These are phyloP conservation scores for Jaapia argillacea DNA, from an alignment of 768 basidiomycete species.

Conservation along the genomic window DNA sequence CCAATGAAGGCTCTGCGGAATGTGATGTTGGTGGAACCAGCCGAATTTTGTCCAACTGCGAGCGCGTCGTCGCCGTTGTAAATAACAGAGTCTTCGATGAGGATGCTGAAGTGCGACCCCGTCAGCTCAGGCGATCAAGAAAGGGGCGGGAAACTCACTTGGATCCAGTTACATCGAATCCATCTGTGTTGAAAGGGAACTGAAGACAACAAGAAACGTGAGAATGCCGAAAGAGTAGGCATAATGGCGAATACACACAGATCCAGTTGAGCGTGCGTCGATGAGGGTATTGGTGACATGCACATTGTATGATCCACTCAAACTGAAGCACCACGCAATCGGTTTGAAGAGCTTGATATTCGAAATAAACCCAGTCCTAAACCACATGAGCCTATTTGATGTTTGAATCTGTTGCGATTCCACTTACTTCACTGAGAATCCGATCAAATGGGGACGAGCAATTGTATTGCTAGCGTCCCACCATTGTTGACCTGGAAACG, in stretches of 20 bases:
- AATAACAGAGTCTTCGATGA: conserved; percentile 18
- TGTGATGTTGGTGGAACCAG: conserved; percentile 32
- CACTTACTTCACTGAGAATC: not conserved
- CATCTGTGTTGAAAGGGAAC: conserved; percentile 36
- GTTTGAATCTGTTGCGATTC: too few species aligned
- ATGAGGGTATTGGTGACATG: conserved; percentile 29
- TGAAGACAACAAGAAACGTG: conserved; percentile 5
- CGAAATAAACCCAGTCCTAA: conserved; percentile 8
- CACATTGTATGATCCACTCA: conserved; percentile 26
- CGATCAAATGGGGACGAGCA: not conserved
- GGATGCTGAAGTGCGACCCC: not conserved
- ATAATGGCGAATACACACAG: conserved; percentile 23
- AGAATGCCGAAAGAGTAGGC: conserved; percentile 4
- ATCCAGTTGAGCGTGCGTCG: conserved; percentile 30
- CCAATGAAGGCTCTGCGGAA: conserved; percentile 34
- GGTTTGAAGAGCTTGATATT: conserved; percentile 34
- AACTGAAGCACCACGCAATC: conserved; percentile 38
- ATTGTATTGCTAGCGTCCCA: conserved; percentile 16
- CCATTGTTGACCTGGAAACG: conserved; percentile 34
- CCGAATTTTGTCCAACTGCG: conserved; percentile 26
- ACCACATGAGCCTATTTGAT: too few species aligned
- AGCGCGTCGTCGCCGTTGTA: conserved; percentile 41
- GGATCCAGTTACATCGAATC: conserved; percentile 5
- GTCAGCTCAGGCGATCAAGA: too few species aligned
- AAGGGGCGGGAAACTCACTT: not conserved